Evolutionary conservation across 441 rosid genomes (phyloP).

Genomic region (Pelargonium fulgidum): DNA sequence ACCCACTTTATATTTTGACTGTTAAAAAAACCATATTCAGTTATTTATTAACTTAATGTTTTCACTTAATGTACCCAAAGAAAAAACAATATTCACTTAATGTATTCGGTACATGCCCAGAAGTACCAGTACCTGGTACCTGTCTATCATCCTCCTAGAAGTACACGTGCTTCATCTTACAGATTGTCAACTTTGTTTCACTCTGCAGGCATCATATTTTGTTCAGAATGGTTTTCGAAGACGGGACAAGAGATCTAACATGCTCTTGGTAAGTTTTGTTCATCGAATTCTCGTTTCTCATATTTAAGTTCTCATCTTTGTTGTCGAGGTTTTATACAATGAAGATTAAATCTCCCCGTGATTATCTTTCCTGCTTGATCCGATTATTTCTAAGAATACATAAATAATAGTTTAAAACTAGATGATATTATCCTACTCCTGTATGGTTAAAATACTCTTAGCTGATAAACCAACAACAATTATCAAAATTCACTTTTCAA

Average conservation of each 20-base stretch:
- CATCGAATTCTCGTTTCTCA: background rate
- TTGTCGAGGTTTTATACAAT: background rate
- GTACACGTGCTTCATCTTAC: background rate
- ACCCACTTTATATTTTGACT: too few relatives aligned
- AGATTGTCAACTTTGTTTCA: conserved; percentile 12
- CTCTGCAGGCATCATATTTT: conserved; percentile 55
- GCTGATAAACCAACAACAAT: background rate
- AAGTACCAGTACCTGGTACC: too few relatives aligned
- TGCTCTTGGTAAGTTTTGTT: conserved; percentile 42
- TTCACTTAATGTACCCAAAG: too few relatives aligned
- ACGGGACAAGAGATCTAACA: conserved; percentile 57
- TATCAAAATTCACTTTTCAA: background rate
- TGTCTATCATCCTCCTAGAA: too few relatives aligned
- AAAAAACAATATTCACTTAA: too few relatives aligned
- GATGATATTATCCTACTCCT: background rate
- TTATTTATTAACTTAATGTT: too few relatives aligned
- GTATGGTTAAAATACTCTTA: background rate
- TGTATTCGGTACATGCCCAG: too few relatives aligned
- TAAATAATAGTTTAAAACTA: background rate
- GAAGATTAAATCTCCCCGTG: background rate
- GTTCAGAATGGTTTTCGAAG: conserved; percentile 46
- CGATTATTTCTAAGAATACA: background rate
- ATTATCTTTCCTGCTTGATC: background rate
- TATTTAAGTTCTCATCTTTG: background rate
- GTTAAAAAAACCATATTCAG: too few relatives aligned